Conservation (phyloP, 805 yeast genomes). For the Spathaspora boniae region DNA sequence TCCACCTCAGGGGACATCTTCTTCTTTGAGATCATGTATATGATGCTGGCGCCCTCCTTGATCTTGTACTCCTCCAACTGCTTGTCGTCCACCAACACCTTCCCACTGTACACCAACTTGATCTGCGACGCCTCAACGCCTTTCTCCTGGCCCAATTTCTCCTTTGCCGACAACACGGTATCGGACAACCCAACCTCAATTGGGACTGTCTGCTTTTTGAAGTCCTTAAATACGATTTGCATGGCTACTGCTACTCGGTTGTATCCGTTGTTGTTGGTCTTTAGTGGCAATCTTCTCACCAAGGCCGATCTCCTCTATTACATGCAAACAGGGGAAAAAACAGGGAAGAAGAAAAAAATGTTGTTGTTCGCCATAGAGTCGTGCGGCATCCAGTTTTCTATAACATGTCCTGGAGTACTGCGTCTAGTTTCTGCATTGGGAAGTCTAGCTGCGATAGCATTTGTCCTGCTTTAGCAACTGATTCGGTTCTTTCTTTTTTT, state of each 20-base stretch:
- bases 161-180: constrained; percentile 68
- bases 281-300: constrained; percentile 3
- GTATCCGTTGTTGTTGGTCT: constrained; percentile 1
- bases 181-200: constrained; percentile 70
- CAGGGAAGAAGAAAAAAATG: too few species aligned
- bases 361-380: too few species aligned
- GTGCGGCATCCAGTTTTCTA: too few species aligned
- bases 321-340: too few species aligned
- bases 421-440: too few species aligned
- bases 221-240: constrained; percentile 84
- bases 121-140: constrained; percentile 69
- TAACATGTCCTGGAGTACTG: too few species aligned
- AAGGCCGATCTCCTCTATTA: too few species aligned
- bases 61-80: constrained; percentile 68
- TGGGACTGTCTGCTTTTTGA: constrained; percentile 85
- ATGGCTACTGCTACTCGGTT: constrained; percentile 41
- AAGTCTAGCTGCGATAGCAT: background rate
- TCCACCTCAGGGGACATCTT: constrained; percentile 27
- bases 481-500: constrained; percentile 1
- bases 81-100: constrained; percentile 82
- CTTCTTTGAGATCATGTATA: constrained; percentile 75
- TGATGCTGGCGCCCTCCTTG: constrained; percentile 83
- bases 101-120: constrained; percentile 89
- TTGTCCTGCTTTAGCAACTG: background rate
- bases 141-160: constrained; percentile 63